phyloP scores from a whole-genome alignment of 2,329 filamentous ascomycete species.

The Thermochaetoides dissita region DNA sequence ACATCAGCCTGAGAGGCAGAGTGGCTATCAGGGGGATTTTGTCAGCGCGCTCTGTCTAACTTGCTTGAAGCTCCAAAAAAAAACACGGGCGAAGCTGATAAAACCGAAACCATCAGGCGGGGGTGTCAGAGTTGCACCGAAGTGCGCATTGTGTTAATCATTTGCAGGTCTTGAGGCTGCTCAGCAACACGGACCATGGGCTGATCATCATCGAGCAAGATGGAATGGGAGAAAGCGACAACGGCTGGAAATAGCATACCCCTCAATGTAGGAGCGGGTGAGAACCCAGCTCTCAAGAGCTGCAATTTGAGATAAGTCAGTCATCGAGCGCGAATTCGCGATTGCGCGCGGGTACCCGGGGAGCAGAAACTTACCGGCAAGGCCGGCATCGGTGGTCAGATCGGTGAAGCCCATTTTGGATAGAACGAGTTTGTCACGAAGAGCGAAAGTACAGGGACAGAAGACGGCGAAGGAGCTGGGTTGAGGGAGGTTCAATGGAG shows the following conservation, averaged over 20 bases:
- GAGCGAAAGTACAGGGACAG: neutral
- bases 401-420: slow-evolving; percentile 18
- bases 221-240: neutral
- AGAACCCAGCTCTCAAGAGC: slow-evolving; percentile 19
- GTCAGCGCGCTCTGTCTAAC: neutral
- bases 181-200: slow-evolving; percentile 76
- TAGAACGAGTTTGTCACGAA: slow-evolving; percentile 1
- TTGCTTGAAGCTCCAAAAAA: too few relatives aligned
- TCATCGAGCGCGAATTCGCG: too few relatives aligned
- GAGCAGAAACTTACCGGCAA: slow-evolving; percentile 11
- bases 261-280: slow-evolving; percentile 17
- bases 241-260: slow-evolving; percentile 11
- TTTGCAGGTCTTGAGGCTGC: slow-evolving; percentile 71
- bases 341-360: neutral
- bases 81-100: neutral
- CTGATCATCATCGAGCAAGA: slow-evolving; percentile 53
- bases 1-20: slow-evolving; percentile 88
- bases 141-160: slow-evolving; percentile 42
- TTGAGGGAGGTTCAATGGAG: slow-evolving; percentile 2
- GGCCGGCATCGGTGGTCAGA: slow-evolving; percentile 16
- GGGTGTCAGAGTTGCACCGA: slow-evolving; percentile 54
- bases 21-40: slow-evolving; percentile 23
- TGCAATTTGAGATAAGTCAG: neutral
- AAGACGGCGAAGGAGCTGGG: neutral
- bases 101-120: slow-evolving; percentile 1